Percentiles rank a stretch among this genome's conserved stretches.
phyloP scores from a whole-genome alignment of 1,284 basidiomycete genomes.

The Trichosporon sp. region DNA sequence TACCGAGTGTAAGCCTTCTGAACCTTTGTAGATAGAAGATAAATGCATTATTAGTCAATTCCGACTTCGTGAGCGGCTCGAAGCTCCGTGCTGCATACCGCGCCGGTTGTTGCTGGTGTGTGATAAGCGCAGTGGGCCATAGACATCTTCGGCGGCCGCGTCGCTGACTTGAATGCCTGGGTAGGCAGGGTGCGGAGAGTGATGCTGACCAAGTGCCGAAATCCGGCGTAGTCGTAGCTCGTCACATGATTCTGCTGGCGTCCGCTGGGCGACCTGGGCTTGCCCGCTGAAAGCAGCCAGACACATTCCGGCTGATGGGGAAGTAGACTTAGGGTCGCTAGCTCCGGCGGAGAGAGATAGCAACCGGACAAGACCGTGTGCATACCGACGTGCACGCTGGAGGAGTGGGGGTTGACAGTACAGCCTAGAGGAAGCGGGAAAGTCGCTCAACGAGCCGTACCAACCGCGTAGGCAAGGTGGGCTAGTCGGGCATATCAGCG shows the following conservation, averaged over 20 bases:
- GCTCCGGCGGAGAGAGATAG: background rate
- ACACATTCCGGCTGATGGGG: background rate
- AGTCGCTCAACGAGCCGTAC: background rate
- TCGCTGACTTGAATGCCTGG: background rate
- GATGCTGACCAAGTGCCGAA: background rate
- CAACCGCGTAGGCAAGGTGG: background rate
- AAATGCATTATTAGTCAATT: slow-evolving; percentile 18
- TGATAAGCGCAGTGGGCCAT: background rate
- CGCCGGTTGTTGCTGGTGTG: background rate
- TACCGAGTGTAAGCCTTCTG: slow-evolving; percentile 3
- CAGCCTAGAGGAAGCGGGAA: background rate
- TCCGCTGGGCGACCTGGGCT: background rate
- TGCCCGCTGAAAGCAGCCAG: background rate
- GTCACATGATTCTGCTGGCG: background rate
- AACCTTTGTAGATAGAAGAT: slow-evolving; percentile 14
- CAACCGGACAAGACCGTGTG: slow-evolving; percentile 4
- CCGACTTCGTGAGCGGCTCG: background rate
- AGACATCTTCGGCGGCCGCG: background rate
- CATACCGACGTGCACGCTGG: background rate
- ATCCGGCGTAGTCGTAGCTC: background rate
- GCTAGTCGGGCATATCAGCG: background rate
- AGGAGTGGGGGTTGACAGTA: background rate
- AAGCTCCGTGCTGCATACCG: background rate
- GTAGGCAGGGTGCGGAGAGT: background rate
- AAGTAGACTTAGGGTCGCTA: background rate